phyloP scores from a whole-genome alignment of 768 basidiomycete genomes.

The Agaricus subrufescens region DNA sequence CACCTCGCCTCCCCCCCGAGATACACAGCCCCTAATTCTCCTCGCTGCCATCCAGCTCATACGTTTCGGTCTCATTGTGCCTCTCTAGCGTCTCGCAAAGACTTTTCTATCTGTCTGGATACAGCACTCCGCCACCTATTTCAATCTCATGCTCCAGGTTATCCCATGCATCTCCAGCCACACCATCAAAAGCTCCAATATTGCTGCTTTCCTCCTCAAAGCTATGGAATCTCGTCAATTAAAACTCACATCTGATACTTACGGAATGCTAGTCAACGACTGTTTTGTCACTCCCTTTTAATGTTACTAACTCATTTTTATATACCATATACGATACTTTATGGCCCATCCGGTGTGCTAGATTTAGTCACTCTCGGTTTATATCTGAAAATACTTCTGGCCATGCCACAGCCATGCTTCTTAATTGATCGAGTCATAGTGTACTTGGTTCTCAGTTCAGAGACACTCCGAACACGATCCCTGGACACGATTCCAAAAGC shows the following conservation, averaged over 20 bases:
- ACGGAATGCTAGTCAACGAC: conserved; percentile 36
- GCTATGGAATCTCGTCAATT: conserved; percentile 45
- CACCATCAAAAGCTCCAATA: conserved; percentile 32
- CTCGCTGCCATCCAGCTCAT: conserved; percentile 45
- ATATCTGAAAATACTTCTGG: no score
- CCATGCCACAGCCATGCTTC: no score
- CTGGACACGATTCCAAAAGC: no score
- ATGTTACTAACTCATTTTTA: no score
- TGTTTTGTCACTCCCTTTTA: no score
- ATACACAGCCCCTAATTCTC: conserved; percentile 39
- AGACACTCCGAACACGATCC: no score
- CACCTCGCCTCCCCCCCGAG: conserved; percentile 28
- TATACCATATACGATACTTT: no score
- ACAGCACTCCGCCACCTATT: conserved; percentile 25
- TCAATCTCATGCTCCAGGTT: conserved; percentile 52
- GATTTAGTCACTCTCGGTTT: no score
- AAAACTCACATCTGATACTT: conserved; percentile 36
- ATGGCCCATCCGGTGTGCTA: no score
- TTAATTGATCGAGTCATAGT: no score
- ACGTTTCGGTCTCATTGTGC: conserved; percentile 41
- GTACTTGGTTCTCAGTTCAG: no score
- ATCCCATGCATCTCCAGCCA: conserved; percentile 36
- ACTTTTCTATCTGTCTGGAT: conserved; percentile 30
- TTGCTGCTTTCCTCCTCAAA: conserved; percentile 34
- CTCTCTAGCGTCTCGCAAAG: conserved; percentile 40